Base-by-base conservation (phyloP, 495 filamentous ascomycete species). In the Neurospora sublineolata region DNA sequence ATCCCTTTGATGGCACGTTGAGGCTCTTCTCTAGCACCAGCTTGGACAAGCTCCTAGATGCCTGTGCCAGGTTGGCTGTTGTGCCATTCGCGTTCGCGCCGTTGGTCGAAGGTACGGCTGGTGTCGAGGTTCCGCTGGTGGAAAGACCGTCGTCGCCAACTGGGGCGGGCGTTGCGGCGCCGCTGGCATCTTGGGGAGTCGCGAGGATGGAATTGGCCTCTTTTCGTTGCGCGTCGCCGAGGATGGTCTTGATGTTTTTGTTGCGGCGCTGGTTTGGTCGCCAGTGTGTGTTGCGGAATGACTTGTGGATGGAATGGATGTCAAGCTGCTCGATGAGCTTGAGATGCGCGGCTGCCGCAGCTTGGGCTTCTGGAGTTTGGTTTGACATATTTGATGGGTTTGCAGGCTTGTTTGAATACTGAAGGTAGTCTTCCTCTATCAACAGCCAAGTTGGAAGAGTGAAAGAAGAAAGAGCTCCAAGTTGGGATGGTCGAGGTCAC, bases 201-300 rank as follows among this genome's bases (percentile, higher is more conserved):
- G 88, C 88, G n/a, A 86, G 83, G 74, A 93, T 84, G 18, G 91
- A 87, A 18, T 9, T 64, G 9, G 92, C 91, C 83, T 94, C 90
- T 78, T 93, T 94, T 42, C 93, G 89, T 30, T 91, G 86, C 37
- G 90, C 92, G 75, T 99, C 95, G n/a, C 93, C 89, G 73, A 99
- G 86, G 72, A 98, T 93, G 78, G 97, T 92, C 81, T 98, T 98
- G 81, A 98, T 90, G 77, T 96, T 97, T 84, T 97, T 97, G 85
- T 97, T 98, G 80, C 95, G 93, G 16, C 95, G 93, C 80, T 93
- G 91, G 71, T 94, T 91, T 20, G 96, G 92, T 73, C 90, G 93
- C 94, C 94, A 99, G 77, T 89, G 80, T 0, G 90, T 83, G 77
- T 93, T 97, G 74, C 95, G 93, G 85, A 96, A 98, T 70, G 88